These are phyloP conservation scores for Typha latifolia DNA, from an alignment of 176 grass and related monocot genomes.

Conservation along the genomic window DNA sequence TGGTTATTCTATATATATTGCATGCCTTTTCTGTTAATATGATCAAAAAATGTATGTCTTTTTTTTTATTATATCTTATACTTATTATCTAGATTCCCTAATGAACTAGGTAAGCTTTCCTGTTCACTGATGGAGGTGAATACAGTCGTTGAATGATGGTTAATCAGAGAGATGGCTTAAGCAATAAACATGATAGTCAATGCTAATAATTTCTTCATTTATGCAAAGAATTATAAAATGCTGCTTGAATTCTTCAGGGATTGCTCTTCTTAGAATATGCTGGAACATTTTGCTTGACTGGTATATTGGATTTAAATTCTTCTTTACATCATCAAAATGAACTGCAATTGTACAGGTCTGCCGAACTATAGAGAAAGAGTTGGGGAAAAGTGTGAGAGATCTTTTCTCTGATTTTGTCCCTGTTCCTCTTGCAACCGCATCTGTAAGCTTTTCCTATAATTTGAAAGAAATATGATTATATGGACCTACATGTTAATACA, in stretches of 20 bases:
- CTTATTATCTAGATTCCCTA: too few relatives aligned
- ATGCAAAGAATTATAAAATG: not conserved
- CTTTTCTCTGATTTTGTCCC: conserved; percentile 76
- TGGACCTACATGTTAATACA: not conserved
- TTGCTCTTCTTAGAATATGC: not conserved
- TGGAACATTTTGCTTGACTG: not conserved
- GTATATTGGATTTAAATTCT: not conserved
- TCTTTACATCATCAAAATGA: not conserved
- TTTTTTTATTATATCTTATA: too few relatives aligned
- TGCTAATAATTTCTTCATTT: not conserved
- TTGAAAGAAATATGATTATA: not conserved
- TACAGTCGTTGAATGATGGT: too few relatives aligned
- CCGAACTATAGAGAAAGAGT: conserved; percentile 78
- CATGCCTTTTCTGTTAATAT: too few relatives aligned
- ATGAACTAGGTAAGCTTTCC: too few relatives aligned
- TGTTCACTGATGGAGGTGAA: too few relatives aligned
- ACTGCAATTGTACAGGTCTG: conserved; percentile 44
- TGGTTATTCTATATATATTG: too few relatives aligned
- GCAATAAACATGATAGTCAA: too few relatives aligned
- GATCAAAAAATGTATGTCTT: too few relatives aligned
- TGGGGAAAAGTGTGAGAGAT: conserved; percentile 62
- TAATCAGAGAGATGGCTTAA: too few relatives aligned
- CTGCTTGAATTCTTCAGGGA: not conserved
- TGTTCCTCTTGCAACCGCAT: conserved; percentile 89
- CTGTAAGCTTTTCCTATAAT: conserved; percentile 42